These are phyloP conservation scores for Beta corolliflora DNA, from an alignment of 179 eudicot species.

Conservation along the genomic window DNA sequence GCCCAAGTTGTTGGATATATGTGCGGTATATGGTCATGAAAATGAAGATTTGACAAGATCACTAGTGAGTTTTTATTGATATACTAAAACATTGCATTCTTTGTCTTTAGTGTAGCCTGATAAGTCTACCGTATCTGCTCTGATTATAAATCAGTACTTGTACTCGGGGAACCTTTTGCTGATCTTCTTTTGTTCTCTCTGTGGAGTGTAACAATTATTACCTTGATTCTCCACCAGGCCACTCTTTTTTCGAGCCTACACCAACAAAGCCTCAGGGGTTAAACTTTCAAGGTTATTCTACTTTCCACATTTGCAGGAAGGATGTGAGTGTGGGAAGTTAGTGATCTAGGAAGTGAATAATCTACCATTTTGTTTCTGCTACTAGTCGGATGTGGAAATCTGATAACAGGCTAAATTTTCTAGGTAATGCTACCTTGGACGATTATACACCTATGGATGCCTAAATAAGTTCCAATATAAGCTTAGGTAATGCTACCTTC, in stretches of 20 bases:
- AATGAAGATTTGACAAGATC: slow-evolving; percentile 71
- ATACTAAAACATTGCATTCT: not conserved
- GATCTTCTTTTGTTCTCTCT: not conserved
- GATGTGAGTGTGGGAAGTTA: not conserved
- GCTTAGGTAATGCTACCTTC: not conserved
- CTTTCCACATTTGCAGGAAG: not conserved
- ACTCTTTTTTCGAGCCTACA: not conserved
- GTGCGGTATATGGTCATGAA: slow-evolving; percentile 91
- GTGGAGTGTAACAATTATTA: not conserved
- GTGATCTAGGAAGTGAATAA: not conserved
- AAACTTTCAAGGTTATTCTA: not conserved
- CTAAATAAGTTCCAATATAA: not conserved
- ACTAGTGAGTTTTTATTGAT: slow-evolving; percentile 57
- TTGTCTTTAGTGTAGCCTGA: not conserved
- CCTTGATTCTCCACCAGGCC: not conserved
- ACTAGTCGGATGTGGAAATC: not conserved
- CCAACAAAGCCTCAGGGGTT: not conserved
- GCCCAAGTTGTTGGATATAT: slow-evolving; percentile 86
- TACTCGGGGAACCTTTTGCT: not conserved
- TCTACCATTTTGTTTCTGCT: not conserved
- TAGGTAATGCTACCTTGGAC: not conserved
- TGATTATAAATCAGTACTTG: not conserved
- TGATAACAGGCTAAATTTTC: not conserved
- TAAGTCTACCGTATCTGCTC: not conserved
- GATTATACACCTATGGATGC: not conserved